Evolutionary conservation across 768 basidiomycete genomes (phyloP), one percentile per base, ranked within the genome.

Genomic region (Boletus eberwhitei): DNA sequence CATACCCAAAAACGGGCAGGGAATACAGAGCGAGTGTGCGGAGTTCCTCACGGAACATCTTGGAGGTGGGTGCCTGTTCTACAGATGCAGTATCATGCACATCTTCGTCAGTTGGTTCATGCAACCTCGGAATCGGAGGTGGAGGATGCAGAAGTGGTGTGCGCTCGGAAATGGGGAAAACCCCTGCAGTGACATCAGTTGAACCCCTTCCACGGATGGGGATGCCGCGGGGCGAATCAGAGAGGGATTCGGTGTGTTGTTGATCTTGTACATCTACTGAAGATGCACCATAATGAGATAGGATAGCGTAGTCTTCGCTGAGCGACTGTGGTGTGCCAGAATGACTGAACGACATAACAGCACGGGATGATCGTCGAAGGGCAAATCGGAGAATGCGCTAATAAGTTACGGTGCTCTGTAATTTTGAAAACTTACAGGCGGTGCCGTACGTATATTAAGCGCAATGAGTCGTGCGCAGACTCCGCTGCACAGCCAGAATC

Each of bases 1-100:
- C 82, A 53, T 58, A 90, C 90, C 80, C 81, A 55, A 86, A 85
- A 34, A 91, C 82, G 5, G 89, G 89, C 17, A 88, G 64, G 4
- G 88, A 80, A 66, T 88, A 93, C 65, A 76, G 76, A 3, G 76
- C 52, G 17, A 91, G 75, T 38, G 85, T 81, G 3, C 68, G 62
- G 0, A 84, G 63, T 61, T 93, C 90, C 52, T 89, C 82, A 64
- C 76, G 75, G 54, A 82, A 77, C 63, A 77, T 64, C 31, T 69
- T 73, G 4, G 71, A 41, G 32, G 63, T 55, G 24, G 58, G 52
- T 4, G 43, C 32, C 8, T 62, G 55, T 16, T 70, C 62, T 24
- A 69, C 65, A 17, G 45, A 44, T 34, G 29, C 8, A 6, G 19
- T 1, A 17, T 44, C 46, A 19, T 5, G n/a, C 8, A 26, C 29